A percentile compares a stretch with the other conserved stretches of the same genome.
These are phyloP conservation scores for Chlorophyllum brunneum DNA, from an alignment of 768 basidiomycete species.

Conservation along the genomic window DNA sequence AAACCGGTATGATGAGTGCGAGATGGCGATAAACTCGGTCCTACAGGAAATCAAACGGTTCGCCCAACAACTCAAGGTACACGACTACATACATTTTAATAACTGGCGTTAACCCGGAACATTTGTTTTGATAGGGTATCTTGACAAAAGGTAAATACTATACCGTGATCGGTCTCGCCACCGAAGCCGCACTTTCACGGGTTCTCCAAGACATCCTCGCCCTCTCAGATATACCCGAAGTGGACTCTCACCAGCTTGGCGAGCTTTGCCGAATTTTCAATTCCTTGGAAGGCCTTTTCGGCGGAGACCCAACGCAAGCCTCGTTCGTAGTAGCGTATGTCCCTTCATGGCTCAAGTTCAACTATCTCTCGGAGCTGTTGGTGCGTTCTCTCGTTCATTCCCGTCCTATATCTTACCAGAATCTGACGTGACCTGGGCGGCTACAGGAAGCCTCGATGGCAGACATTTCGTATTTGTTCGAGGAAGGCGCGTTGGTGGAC, in stretches of 20 bases:
- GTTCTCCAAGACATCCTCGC: conserved; percentile 72
- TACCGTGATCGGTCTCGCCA: conserved; percentile 62
- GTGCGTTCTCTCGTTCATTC: conserved; percentile 41
- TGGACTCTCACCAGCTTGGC: conserved; percentile 79
- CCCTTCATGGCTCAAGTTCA: conserved; percentile 94
- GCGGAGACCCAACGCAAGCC: conserved; percentile 58
- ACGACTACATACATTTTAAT: conserved; percentile 14
- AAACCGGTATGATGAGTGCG: conserved; percentile 73
- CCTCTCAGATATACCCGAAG: conserved; percentile 81
- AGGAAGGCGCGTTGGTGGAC: conserved; percentile 86
- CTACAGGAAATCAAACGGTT: conserved; percentile 60
- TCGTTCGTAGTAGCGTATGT: conserved; percentile 82
- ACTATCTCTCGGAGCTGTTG: conserved; percentile 88
- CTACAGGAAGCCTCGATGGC: conserved; percentile 85
- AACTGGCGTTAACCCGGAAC: background rate
- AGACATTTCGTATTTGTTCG: conserved; percentile 89
- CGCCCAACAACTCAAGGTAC: conserved; percentile 71
- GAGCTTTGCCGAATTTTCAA: conserved; percentile 80
- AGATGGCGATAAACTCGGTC: conserved; percentile 59
- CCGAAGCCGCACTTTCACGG: conserved; percentile 62
- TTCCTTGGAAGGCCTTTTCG: conserved; percentile 78
- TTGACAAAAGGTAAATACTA: conserved; percentile 73
- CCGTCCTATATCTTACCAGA: background rate
- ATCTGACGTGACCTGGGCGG: background rate
- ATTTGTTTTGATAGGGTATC: conserved; percentile 43